Evolutionary conservation across 1,284 basidiomycete species (phyloP).

Genomic region (Malassezia cuniculi): DNA sequence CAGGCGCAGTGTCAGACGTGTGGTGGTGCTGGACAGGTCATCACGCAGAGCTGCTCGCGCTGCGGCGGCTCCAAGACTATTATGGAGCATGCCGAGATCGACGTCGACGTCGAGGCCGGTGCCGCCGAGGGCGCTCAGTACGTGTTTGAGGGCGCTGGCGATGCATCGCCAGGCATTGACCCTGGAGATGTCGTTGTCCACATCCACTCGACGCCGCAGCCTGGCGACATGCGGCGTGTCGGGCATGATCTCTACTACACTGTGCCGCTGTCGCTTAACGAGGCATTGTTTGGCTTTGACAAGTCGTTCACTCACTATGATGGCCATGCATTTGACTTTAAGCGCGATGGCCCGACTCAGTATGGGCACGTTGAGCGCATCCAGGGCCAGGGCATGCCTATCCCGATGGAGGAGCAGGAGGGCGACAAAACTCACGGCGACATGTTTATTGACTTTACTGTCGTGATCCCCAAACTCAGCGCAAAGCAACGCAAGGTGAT

Average conservation of each 20-base stretch:
- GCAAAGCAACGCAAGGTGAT: too few relatives aligned
- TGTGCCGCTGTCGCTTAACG: constrained; percentile 28
- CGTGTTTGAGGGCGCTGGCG: constrained; percentile 33
- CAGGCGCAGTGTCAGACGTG: constrained; percentile 36
- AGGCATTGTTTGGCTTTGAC: constrained; percentile 40
- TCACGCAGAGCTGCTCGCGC: constrained; percentile 26
- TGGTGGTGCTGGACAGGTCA: constrained; percentile 30
- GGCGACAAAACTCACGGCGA: constrained; percentile 25
- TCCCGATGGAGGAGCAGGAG: constrained; percentile 18
- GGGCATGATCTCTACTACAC: constrained; percentile 36
- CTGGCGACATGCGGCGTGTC: constrained; percentile 30
- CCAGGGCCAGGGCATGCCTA: constrained; percentile 36
- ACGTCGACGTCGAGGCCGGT: constrained; percentile 36
- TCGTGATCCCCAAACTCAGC: constrained; percentile 25
- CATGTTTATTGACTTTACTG: constrained; percentile 35
- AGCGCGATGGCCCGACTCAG: constrained; percentile 31
- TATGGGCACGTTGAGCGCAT: constrained; percentile 29
- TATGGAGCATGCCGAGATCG: constrained; percentile 26
- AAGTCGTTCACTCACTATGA: constrained; percentile 36
- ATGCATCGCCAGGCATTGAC: constrained; percentile 37
- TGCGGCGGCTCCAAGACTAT: constrained; percentile 36
- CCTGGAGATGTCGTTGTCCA: constrained; percentile 40
- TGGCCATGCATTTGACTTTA: constrained; percentile 25
- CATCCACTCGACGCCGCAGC: constrained; percentile 18
- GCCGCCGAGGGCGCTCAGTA: constrained; percentile 33